Conservation (phyloP, 768 basidiomycete species). For the Dioszegia hungarica region DNA sequence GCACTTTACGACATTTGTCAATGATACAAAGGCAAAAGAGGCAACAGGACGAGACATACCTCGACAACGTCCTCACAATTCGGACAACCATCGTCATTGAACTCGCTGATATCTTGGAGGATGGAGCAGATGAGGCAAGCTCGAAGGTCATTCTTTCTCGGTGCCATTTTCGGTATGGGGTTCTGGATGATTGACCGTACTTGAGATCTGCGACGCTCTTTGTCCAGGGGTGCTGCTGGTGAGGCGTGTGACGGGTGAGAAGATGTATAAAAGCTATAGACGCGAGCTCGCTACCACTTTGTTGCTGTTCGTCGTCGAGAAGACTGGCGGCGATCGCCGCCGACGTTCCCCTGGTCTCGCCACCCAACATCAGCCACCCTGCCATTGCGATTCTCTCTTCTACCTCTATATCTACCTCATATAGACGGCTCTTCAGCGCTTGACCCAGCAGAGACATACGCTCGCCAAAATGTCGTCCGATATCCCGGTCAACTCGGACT, state of each 20-base stretch:
- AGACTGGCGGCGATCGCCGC: neutral
- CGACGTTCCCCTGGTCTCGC: neutral
- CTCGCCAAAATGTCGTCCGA: conserved; percentile 22
- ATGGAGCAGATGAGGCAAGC: conserved; percentile 93
- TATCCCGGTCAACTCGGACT: conserved; percentile 24
- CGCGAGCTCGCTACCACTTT: too few relatives aligned
- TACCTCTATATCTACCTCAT: neutral
- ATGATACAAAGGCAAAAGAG: too few relatives aligned
- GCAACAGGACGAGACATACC: too few relatives aligned
- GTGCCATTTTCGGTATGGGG: conserved; percentile 24
- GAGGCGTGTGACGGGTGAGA: neutral
- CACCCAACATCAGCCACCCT: neutral
- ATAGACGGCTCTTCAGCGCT: neutral
- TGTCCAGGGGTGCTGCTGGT: neutral
- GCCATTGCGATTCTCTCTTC: neutral
- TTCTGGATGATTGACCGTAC: neutral
- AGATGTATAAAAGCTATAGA: too few relatives aligned
- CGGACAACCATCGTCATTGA: conserved; percentile 80
- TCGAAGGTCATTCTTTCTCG: conserved; percentile 60
- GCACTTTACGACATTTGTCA: too few relatives aligned
- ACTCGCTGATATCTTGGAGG: conserved; percentile 76
- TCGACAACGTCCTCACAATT: conserved; percentile 95
- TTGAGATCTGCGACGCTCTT: neutral
- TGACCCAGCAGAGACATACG: neutral
- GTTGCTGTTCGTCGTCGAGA: too few relatives aligned